Evolutionary conservation across 768 basidiomycete genomes (phyloP), one percentile per base, ranked within the genome.

Genomic region (Calocybe cyanea): DNA sequence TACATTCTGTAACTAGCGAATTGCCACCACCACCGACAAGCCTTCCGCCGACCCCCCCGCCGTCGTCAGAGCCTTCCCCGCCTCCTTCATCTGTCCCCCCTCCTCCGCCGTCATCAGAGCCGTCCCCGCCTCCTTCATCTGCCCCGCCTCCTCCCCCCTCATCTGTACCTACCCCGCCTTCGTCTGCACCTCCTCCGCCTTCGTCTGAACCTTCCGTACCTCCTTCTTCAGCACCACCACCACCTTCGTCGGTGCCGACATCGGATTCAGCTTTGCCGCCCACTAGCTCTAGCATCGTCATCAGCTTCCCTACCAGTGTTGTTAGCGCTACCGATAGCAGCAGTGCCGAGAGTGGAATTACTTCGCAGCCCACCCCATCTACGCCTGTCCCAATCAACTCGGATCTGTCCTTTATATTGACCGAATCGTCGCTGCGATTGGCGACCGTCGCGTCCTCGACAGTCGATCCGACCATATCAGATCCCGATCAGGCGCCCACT

Each of bases 401-500:
- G 0, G 70, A 63, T 23, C 63, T 75, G 10, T 65, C 71, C 0
- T 76, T 75, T 55, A 59, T 76, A 43, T 61, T 74, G 18, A 70
- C 73, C 9, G 68, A 69, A 55, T 63, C 68, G 1, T 65, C 72
- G 0, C 62, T 77, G 11, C 71, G 64, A 5, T 52, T 74, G 32
- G 61, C 67, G 2, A 61, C 75, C 5, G 42, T 64, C 14, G 36
- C 69, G 9, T 54, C 67, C 0, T 56, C 69, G 2, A 46, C 65
- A 1, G 42, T 53, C 1, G 36, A 40, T 1, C 23, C 41, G 9
- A 64, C 70, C 4, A 50, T 73, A 5, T 72, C 73, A 2, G 60
- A 77, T 49, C 74, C 77, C 2, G 76, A 77, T 47, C 57, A 62
- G 41, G 62, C 66, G 2, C 67, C 72, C 1, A 70, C 71, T 4